Percentiles rank a stretch among this genome's conserved stretches.
phyloP scores from a whole-genome alignment of 1,284 basidiomycete species.

The Moesziomyces sp. region DNA sequence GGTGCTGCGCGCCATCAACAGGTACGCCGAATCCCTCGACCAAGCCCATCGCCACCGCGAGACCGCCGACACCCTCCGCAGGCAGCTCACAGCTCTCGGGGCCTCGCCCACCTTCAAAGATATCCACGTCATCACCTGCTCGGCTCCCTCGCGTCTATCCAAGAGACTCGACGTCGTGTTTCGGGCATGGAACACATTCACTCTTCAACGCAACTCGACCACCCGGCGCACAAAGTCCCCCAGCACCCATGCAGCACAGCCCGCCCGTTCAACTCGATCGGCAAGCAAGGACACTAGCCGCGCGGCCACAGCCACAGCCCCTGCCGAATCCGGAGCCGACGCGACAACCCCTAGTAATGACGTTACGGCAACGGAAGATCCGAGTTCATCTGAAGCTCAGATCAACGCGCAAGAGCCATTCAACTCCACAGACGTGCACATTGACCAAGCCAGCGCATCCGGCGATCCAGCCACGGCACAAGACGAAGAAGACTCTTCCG shows the following conservation, averaged over 20 bases:
- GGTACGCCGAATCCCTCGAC: neutral
- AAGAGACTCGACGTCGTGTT: neutral
- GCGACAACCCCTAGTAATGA: too few relatives aligned
- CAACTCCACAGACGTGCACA: neutral
- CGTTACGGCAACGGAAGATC: too few relatives aligned
- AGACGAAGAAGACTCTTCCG: neutral
- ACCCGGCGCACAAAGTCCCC: neutral
- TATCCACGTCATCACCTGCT: neutral
- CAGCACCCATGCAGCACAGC: neutral
- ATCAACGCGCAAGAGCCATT: neutral
- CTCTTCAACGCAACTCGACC: neutral
- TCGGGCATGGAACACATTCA: neutral
- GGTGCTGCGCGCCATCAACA: neutral
- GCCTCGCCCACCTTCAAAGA: neutral
- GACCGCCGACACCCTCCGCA: neutral
- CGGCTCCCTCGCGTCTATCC: neutral
- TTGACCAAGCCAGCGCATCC: neutral
- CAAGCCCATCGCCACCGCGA: neutral
- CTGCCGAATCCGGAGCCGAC: too few relatives aligned
- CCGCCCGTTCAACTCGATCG: too few relatives aligned
- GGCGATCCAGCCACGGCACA: neutral
- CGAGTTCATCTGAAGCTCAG: too few relatives aligned
- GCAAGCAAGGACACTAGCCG: too few relatives aligned
- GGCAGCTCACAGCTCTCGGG: neutral
- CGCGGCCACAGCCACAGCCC: too few relatives aligned